phyloP scores from a whole-genome alignment of 139 green algal genomes.

The Diplosphaera chodatii region DNA sequence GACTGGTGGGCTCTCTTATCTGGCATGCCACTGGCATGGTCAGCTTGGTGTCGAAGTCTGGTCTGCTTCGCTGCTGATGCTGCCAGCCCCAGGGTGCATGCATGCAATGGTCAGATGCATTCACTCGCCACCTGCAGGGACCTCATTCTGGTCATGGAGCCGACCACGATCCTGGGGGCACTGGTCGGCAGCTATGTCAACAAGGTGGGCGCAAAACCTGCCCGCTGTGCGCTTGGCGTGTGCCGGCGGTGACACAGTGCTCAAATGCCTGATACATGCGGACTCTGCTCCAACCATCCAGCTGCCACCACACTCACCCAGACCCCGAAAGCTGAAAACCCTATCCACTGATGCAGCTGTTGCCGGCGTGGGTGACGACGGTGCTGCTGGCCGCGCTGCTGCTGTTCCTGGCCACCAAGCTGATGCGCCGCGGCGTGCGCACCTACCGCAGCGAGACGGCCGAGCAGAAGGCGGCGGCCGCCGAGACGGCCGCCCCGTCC shows the following conservation, averaged over 20 bases:
- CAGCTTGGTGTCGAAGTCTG: too few species aligned
- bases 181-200: constrained; percentile 50
- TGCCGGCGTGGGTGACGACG: constrained; percentile 42
- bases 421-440: constrained; percentile 8
- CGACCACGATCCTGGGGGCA: constrained; percentile 54
- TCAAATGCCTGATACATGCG: too few species aligned
- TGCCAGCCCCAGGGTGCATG: too few species aligned
- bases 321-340: too few species aligned
- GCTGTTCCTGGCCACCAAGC: constrained; percentile 29
- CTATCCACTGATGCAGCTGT: constrained; percentile 23
- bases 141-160: constrained; percentile 61
- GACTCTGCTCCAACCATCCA: too few species aligned
- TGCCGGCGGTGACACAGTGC: too few species aligned
- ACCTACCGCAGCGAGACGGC: constrained; percentile 9
- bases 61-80: too few species aligned
- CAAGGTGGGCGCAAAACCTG: too few species aligned
- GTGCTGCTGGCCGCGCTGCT: constrained; percentile 37
- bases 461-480: neutral
- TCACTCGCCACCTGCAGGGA: constrained; percentile 4
- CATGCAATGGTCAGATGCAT: too few species aligned
- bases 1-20: constrained; percentile 52
- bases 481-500: neutral
- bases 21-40: too few species aligned
- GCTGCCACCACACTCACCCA: too few species aligned
- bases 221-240: too few species aligned